These are phyloP conservation scores for Thamnidium elegans DNA, from an alignment of 192 early-diverging fungal species.

Conservation along the genomic window DNA sequence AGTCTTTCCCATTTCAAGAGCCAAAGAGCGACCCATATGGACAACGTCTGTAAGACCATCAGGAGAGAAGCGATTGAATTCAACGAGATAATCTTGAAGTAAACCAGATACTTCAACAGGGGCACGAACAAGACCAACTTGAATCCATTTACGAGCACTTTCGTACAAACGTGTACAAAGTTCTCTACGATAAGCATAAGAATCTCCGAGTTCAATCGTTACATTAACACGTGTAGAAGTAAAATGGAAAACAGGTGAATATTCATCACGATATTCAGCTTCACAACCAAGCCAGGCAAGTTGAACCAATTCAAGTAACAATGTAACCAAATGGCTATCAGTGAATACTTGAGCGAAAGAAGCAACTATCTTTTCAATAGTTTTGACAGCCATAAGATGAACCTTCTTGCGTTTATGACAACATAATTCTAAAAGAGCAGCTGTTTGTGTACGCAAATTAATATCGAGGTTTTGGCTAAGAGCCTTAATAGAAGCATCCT, in stretches of 20 bases:
- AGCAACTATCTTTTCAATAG: slow-evolving; percentile 54
- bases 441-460: slow-evolving; percentile 53
- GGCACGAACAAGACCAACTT: slow-evolving; percentile 53
- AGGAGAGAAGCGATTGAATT: slow-evolving; percentile 54
- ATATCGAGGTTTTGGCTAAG: slow-evolving; percentile 50
- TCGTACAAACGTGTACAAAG: slow-evolving; percentile 59
- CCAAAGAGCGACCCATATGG: slow-evolving; percentile 72
- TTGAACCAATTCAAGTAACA: slow-evolving; percentile 82
- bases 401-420: slow-evolving; percentile 70
- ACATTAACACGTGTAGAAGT: slow-evolving; percentile 58
- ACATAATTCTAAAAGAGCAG: slow-evolving; percentile 61
- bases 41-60: slow-evolving; percentile 45
- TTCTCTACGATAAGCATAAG: slow-evolving; percentile 67
- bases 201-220: slow-evolving; percentile 70
- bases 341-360: slow-evolving; percentile 78
- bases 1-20: slow-evolving; percentile 56
- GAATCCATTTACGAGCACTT: slow-evolving; percentile 66
- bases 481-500: slow-evolving; percentile 48
- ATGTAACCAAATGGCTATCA: slow-evolving; percentile 62
- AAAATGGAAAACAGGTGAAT: slow-evolving; percentile 69
- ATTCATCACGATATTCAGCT: slow-evolving; percentile 76
- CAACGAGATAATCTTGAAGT: slow-evolving; percentile 66
- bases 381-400: slow-evolving; percentile 62
- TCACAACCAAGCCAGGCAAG: slow-evolving; percentile 76
- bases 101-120: slow-evolving; percentile 70